Percentiles rank a stretch among this genome's conserved stretches.
These are phyloP conservation scores for Globisporangium uncinulatum DNA, from an alignment of 352 stramenopile species.

Conservation along the genomic window DNA sequence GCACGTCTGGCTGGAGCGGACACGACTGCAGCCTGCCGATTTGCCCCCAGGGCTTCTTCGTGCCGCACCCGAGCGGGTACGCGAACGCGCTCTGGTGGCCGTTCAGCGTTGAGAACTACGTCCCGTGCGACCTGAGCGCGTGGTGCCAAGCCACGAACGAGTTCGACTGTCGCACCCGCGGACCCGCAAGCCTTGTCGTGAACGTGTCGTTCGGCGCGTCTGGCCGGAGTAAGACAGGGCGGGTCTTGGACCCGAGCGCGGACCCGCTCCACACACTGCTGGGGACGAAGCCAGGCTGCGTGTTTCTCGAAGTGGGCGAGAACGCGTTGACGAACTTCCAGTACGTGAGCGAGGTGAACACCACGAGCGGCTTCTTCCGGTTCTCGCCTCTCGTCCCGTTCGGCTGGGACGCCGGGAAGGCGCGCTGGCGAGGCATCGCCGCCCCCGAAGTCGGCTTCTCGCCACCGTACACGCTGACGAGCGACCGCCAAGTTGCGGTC, in stretches of 20 bases:
- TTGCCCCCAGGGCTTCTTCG: slow-evolving; percentile 92
- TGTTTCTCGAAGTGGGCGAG: slow-evolving; percentile 85
- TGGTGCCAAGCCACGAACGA: slow-evolving; percentile 92
- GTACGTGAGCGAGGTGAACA: slow-evolving; percentile 74
- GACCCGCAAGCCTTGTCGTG: slow-evolving; percentile 31
- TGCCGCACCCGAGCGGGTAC: slow-evolving; percentile 69
- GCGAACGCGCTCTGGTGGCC: slow-evolving; percentile 52
- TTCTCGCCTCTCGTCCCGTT: slow-evolving; percentile 82
- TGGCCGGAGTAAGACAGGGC: slow-evolving; percentile 19
- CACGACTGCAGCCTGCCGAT: slow-evolving; percentile 91
- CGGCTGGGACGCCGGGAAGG: slow-evolving; percentile 61
- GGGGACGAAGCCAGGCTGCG: slow-evolving; percentile 20
- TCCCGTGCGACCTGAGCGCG: slow-evolving; percentile 81
- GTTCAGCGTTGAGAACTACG: slow-evolving; percentile 68
- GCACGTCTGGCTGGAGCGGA: slow-evolving; percentile 88
- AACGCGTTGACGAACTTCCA: slow-evolving; percentile 82
- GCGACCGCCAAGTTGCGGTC: slow-evolving; percentile 89
- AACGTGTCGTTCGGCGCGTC: slow-evolving; percentile 28
- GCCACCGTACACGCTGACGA: slow-evolving; percentile 49
- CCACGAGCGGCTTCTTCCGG: slow-evolving; percentile 67
- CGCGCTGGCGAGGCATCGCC: slow-evolving; percentile 64
- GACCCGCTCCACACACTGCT: slow-evolving; percentile 14
- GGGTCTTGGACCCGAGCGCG: slow-evolving; percentile 16
- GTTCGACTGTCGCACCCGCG: slow-evolving; percentile 89
- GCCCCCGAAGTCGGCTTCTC: slow-evolving; percentile 34